Percentiles rank a stretch among this genome's conserved stretches.
Evolutionary conservation across 2,329 filamentous ascomycete genomes (phyloP).

Genomic region (Cytospora leucostoma): DNA sequence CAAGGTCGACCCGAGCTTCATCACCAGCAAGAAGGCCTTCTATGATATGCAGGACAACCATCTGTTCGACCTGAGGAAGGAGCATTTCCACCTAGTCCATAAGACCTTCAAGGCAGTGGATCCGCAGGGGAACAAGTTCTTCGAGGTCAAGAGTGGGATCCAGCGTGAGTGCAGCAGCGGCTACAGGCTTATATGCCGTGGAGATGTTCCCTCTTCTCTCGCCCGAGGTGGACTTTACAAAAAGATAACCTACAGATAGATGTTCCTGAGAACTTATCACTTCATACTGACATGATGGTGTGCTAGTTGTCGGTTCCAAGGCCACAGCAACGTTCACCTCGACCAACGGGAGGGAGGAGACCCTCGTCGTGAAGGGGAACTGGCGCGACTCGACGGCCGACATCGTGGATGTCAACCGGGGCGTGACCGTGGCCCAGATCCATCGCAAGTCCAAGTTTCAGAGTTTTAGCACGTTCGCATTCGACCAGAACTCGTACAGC

Average conservation of each 20-base stretch:
- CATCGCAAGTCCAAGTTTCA: constrained; percentile 53
- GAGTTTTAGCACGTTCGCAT: constrained; percentile 58
- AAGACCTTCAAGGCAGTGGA: constrained; percentile 54
- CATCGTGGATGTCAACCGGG: constrained; percentile 55
- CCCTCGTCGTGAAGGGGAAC: constrained; percentile 61
- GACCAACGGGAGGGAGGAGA: constrained; percentile 48
- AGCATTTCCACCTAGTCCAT: constrained; percentile 49
- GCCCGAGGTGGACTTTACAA: too few species aligned
- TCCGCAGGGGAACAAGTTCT: constrained; percentile 47
- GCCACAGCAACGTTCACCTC: constrained; percentile 54
- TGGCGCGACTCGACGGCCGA: constrained; percentile 59
- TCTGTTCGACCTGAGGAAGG: constrained; percentile 60
- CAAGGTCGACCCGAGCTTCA: constrained; percentile 45
- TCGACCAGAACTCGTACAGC: constrained; percentile 65
- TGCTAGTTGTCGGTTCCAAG: constrained; percentile 53
- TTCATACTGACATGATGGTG: constrained; percentile 1
- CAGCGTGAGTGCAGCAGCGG: constrained; percentile 44
- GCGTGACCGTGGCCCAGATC: constrained; percentile 58
- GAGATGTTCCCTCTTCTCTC: too few species aligned
- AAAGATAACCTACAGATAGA: too few species aligned
- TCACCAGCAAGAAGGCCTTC: constrained; percentile 58
- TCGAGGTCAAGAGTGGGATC: constrained; percentile 58
- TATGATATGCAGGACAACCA: constrained; percentile 54
- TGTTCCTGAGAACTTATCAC: too few species aligned
- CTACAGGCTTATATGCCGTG: too few species aligned